phyloP scores from a whole-genome alignment of 257 asterid genomes.

The Coffea canephora region DNA sequence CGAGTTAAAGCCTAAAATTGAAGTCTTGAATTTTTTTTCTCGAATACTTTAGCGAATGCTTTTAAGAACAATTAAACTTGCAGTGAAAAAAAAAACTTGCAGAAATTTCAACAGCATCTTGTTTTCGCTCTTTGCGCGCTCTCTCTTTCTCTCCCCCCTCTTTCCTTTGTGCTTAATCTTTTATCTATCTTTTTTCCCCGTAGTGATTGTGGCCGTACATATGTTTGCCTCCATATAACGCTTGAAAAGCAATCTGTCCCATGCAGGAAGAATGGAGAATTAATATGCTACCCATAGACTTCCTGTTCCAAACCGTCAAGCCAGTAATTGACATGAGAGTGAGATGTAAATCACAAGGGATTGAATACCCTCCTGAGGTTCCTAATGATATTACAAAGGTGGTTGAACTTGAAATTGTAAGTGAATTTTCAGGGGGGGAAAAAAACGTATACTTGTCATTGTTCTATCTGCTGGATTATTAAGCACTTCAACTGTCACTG shows the following conservation, averaged over 20 bases:
- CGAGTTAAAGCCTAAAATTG: not conserved
- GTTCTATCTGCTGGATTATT: not conserved
- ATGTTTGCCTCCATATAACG: not conserved
- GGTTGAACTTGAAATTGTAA: conserved; percentile 87
- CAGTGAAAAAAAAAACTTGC: not conserved
- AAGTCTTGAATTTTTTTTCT: not conserved
- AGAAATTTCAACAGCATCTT: not conserved
- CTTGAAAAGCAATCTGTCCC: conserved; percentile 10
- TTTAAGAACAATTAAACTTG: not conserved
- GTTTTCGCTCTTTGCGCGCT: not conserved
- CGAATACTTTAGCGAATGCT: not conserved
- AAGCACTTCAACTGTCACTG: conserved; percentile 4
- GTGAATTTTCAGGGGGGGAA: conserved; percentile 21
- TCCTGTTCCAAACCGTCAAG: conserved; percentile 63
- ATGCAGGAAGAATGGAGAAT: conserved; percentile 95
- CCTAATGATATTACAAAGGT: conserved; percentile 65
- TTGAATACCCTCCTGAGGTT: conserved; percentile 68
- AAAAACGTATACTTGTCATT: no score
- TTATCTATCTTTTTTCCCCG: not conserved
- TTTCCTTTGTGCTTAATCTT: not conserved
- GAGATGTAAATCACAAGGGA: conserved; percentile 65
- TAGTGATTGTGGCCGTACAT: not conserved
- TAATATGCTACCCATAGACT: conserved; percentile 86
- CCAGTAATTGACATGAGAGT: conserved; percentile 89
- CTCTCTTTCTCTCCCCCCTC: no score